A percentile compares a stretch with the other conserved stretches of the same genome.
These are phyloP conservation scores for Castanospermum australe DNA, from an alignment of 306 rosid genomes.

Conservation along the genomic window DNA sequence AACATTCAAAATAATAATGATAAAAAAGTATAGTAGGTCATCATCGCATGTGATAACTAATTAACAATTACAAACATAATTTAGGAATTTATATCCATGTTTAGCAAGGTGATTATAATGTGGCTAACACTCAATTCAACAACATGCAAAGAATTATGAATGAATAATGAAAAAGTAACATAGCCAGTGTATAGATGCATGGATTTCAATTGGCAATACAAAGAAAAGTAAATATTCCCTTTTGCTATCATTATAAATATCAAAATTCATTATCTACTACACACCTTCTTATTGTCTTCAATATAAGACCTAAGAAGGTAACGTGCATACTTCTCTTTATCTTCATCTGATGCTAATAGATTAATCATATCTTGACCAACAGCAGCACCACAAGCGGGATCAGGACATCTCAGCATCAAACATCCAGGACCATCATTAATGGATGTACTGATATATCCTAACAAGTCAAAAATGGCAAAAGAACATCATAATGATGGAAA, in stretches of 20 bases:
- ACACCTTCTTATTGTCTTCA: slow-evolving; percentile 69
- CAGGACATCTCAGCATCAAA: slow-evolving; percentile 78
- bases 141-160: background rate
- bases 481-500: background rate
- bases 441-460: slow-evolving; percentile 66
- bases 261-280: slow-evolving; percentile 3
- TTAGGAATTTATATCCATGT: slow-evolving; percentile 1
- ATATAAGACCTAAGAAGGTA: slow-evolving; percentile 75
- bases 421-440: slow-evolving; percentile 85
- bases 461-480: slow-evolving; percentile 7
- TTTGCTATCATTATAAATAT: background rate
- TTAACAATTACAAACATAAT: background rate
- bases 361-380: slow-evolving; percentile 70
- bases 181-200: background rate
- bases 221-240: background rate
- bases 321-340: slow-evolving; percentile 58
- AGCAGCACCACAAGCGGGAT: slow-evolving; percentile 72
- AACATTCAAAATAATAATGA: background rate
- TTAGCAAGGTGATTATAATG: background rate
- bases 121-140: slow-evolving; percentile 11
- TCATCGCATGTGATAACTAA: background rate
- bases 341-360: slow-evolving; percentile 45
- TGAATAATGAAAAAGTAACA: background rate
- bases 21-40: background rate
- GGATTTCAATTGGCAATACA: background rate